These are phyloP conservation scores for Pachysandra terminalis DNA, from an alignment of 164 flowering plant genomes.

Conservation along the genomic window DNA sequence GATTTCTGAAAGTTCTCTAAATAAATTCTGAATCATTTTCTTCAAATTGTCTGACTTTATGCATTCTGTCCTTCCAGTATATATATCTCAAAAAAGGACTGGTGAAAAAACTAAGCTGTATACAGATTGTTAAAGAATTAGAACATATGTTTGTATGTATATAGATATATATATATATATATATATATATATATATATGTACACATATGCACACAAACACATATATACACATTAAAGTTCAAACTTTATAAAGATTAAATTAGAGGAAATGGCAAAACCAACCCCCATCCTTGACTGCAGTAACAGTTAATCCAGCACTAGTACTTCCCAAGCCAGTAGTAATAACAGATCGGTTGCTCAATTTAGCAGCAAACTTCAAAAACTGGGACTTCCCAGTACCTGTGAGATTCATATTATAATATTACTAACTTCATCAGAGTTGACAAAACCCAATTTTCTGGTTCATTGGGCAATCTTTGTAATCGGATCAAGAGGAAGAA, in stretches of 20 bases:
- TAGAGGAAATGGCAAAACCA: neutral
- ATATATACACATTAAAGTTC: neutral
- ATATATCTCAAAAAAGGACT: too few relatives aligned
- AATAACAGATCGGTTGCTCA: constrained; percentile 94
- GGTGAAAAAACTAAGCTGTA: too few relatives aligned
- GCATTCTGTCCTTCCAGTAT: too few relatives aligned
- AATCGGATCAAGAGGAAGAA: too few relatives aligned
- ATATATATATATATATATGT: too few relatives aligned
- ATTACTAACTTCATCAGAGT: neutral
- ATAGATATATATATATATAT: too few relatives aligned
- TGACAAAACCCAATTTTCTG: neutral
- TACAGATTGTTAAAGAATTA: too few relatives aligned
- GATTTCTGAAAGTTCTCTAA: too few relatives aligned
- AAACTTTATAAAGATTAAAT: neutral
- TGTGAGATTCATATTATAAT: constrained; percentile 22
- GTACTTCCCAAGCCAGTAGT: constrained; percentile 99
- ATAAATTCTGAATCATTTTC: too few relatives aligned
- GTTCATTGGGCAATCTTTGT: neutral
- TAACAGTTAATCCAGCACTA: constrained; percentile 96
- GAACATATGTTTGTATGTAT: too few relatives aligned
- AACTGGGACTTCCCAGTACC: constrained; percentile 98
- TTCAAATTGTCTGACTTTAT: too few relatives aligned
- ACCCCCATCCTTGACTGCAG: constrained; percentile 99
- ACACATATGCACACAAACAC: too few relatives aligned
- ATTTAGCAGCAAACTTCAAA: constrained; percentile 89